Evolutionary conservation across 345 rosid genomes (phyloP).

Genomic region (Excoecaria agallocha): DNA sequence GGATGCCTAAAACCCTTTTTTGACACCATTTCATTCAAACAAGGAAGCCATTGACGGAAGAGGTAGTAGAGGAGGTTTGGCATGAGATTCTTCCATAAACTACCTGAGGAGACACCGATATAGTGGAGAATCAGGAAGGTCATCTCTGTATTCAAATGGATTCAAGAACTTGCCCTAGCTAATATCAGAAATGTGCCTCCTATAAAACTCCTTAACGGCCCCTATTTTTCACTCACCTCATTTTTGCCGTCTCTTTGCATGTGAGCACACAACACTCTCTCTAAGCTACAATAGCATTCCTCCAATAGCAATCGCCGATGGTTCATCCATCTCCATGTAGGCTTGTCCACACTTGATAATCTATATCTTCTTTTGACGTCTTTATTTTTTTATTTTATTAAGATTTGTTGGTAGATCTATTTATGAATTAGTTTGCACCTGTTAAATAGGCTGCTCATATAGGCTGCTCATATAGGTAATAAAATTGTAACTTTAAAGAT

Average conservation of each 20-base stretch:
- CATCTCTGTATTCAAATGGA: no score
- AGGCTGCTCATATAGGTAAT: no score
- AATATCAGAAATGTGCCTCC: conserved; percentile 4
- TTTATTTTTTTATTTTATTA: no score
- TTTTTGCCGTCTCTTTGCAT: conserved; percentile 16
- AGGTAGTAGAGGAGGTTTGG: no score
- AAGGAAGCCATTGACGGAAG: no score
- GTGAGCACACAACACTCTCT: background rate
- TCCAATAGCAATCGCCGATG: conserved; percentile 27
- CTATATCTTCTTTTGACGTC: background rate
- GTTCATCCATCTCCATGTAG: conserved; percentile 28
- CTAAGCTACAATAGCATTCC: no score
- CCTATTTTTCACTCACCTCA: background rate
- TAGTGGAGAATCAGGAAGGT: no score
- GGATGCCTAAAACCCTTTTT: no score
- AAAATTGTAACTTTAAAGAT: no score
- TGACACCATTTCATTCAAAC: no score
- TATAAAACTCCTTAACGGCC: conserved; percentile 3
- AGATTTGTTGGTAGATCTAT: conserved; percentile 16
- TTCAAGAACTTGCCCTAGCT: background rate
- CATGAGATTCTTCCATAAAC: no score
- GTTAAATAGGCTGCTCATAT: conserved; percentile 15
- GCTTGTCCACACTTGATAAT: conserved; percentile 17
- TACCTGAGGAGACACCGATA: no score
- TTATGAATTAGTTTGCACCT: background rate